A percentile compares a stretch with the other conserved stretches of the same genome.
These are phyloP conservation scores for Scheffersomyces titani DNA, from an alignment of 1,139 yeast species.

Conservation along the genomic window DNA sequence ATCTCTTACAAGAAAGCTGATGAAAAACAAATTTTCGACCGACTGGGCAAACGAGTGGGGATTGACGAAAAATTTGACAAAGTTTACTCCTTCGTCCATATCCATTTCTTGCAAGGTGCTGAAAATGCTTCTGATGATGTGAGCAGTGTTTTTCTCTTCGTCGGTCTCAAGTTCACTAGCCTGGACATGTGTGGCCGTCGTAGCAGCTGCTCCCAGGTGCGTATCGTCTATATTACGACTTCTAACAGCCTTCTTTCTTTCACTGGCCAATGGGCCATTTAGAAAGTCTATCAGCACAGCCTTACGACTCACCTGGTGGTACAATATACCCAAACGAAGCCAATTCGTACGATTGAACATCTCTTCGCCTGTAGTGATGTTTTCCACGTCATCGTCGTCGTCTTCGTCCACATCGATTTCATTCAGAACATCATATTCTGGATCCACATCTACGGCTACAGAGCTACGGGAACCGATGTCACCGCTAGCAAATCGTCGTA, in stretches of 20 bases:
- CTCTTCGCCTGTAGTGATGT: constrained; percentile 18
- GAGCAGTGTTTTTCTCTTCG: constrained; percentile 59
- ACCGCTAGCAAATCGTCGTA: constrained; percentile 38
- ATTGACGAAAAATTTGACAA: constrained; percentile 69
- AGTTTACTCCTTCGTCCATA: constrained; percentile 46
- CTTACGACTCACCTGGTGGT: constrained; percentile 46
- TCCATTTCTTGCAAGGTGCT: constrained; percentile 32
- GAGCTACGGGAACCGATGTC: constrained; percentile 16
- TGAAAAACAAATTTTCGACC: constrained; percentile 79
- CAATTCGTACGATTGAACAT: constrained; percentile 51
- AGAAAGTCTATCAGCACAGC: constrained; percentile 61
- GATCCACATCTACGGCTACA: constrained; percentile 14
- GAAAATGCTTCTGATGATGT: constrained; percentile 55
- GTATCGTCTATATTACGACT: constrained; percentile 46
- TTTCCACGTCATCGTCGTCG: constrained; percentile 14
- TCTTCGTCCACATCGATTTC: constrained; percentile 11
- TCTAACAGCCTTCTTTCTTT: constrained; percentile 47
- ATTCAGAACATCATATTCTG: constrained; percentile 10
- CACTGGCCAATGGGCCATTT: constrained; percentile 72
- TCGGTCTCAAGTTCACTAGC: constrained; percentile 52
- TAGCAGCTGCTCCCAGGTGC: constrained; percentile 29
- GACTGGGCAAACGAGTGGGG: constrained; percentile 78
- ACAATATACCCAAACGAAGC: constrained; percentile 60
- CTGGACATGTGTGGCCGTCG: constrained; percentile 57
- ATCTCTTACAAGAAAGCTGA: constrained; percentile 77